phyloP scores from a whole-genome alignment of 805 yeast genomes.

The Wickerhamomyces tratensis region DNA sequence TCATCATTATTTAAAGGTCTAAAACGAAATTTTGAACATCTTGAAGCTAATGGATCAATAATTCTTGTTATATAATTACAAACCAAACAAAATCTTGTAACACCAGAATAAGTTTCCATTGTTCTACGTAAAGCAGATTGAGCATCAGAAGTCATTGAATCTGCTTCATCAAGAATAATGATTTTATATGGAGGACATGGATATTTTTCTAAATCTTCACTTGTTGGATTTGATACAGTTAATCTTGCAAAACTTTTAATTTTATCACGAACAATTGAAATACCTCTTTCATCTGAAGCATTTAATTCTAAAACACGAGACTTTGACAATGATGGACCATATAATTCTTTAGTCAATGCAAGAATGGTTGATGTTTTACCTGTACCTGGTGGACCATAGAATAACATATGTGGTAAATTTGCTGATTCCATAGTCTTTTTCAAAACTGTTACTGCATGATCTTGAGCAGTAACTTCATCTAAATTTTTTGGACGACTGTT shows the following conservation, averaged over 20 bases:
- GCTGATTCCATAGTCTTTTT: constrained; percentile 71
- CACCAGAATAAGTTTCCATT: constrained; percentile 82
- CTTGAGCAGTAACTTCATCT: constrained; percentile 87
- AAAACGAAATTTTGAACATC: constrained; percentile 94
- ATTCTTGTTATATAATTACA: constrained; percentile 96
- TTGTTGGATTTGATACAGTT: constrained; percentile 71
- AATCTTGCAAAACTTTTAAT: constrained; percentile 81
- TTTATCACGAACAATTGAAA: constrained; percentile 77
- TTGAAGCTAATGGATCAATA: constrained; percentile 91
- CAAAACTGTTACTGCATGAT: constrained; percentile 75
- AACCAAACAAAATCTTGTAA: constrained; percentile 87
- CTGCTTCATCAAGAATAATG: constrained; percentile 90
- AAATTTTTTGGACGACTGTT: constrained; percentile 71
- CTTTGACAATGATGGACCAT: constrained; percentile 62
- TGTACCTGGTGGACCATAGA: constrained; percentile 92
- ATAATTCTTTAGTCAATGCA: constrained; percentile 72
- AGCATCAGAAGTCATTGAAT: constrained; percentile 94
- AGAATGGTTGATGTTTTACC: constrained; percentile 86
- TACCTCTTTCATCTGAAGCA: constrained; percentile 90
- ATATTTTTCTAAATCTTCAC: constrained; percentile 57
- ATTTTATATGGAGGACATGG: constrained; percentile 97
- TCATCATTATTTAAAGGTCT: constrained; percentile 61
- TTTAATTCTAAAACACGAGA: constrained; percentile 72
- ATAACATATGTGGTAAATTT: constrained; percentile 84
- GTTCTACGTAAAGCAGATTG: constrained; percentile 94